phyloP scores from a whole-genome alignment of 345 rosid genomes.

The Cardamine resedifolia region DNA sequence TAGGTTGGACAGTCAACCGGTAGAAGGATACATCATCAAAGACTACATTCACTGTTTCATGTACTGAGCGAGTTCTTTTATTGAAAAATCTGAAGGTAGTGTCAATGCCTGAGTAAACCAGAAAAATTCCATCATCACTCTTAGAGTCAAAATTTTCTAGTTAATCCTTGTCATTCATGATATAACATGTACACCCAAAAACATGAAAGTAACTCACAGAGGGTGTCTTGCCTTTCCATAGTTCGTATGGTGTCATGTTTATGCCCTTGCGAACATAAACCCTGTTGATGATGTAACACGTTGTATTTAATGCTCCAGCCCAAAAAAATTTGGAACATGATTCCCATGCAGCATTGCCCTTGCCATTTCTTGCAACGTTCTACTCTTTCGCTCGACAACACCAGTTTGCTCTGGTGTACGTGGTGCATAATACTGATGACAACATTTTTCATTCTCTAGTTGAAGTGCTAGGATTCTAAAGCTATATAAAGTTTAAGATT shows the following conservation, averaged over 20 bases:
- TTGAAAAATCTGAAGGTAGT: too few species aligned
- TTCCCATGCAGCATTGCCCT: not conserved
- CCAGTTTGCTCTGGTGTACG: not conserved
- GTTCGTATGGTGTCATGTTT: not conserved
- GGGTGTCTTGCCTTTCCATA: not conserved
- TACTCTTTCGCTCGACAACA: not conserved
- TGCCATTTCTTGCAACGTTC: not conserved
- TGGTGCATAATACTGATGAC: not conserved
- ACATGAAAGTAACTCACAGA: not conserved
- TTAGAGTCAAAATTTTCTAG: not conserved
- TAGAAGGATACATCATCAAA: not conserved
- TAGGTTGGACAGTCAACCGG: too few species aligned
- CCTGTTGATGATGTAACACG: not conserved
- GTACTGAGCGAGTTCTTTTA: too few species aligned
- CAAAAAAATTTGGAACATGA: rapidly evolving
- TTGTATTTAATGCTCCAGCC: not conserved
- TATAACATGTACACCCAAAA: not conserved
- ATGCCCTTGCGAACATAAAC: not conserved
- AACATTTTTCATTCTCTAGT: too few species aligned
- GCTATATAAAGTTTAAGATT: too few species aligned
- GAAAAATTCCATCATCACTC: not conserved
- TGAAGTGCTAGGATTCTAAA: too few species aligned
- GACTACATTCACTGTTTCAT: not conserved
- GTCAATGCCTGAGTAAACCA: not conserved
- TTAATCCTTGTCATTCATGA: not conserved